Base-by-base conservation (phyloP, 2,329 filamentous ascomycete genomes). In the Pyricularia pennisetigena region DNA sequence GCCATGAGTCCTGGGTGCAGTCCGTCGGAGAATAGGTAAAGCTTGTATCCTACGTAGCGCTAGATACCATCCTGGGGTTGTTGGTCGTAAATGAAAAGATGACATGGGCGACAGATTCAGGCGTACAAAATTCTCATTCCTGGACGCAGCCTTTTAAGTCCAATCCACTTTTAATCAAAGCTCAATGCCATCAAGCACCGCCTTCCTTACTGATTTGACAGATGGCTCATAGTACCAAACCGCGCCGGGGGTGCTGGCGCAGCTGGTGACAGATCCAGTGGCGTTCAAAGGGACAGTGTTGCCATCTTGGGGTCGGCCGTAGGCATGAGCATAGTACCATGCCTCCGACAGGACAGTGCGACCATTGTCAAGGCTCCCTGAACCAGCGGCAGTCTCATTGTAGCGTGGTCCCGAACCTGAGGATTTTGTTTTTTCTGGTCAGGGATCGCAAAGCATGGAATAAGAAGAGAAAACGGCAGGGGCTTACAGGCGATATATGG, bases 291-390 rank as follows among this genome's bases (percentile, higher is more conserved):
- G 41, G 41, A 49, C 41, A 6, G 41, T 49, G 41, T 49, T 20
- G 41, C 41, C 41, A 49, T 49, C 41, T 49, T 49, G 41, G 41
- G 41, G 41, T 20, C 41, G 41, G 16, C 41, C 41, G 41, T 49
- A 49, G 20, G 8, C 41, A 49, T 49, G 41, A 49, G 41, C 41
- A 49, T 89, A 90, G 74, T 90, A 90, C 87, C 87, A 90, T 14
- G 88, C 80, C 80, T 91, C 88, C 69, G 75, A 82, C 65, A 90
- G 71, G 35, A 83, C 79, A 1, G 86, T 90, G 70, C 78, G 78
- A 1, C 88, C 87, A 68, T 79, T 82, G 72, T 90, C 88, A 2
- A 73, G 72, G 2, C 81, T 83, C 24, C 83, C 83, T 69, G 77
- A 1, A n/a, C 41, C 41, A n/a, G 41, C 41, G 16, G 41, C 41